Base-by-base conservation (phyloP, 1,284 basidiomycete genomes). In the Takashimella koratensis region DNA sequence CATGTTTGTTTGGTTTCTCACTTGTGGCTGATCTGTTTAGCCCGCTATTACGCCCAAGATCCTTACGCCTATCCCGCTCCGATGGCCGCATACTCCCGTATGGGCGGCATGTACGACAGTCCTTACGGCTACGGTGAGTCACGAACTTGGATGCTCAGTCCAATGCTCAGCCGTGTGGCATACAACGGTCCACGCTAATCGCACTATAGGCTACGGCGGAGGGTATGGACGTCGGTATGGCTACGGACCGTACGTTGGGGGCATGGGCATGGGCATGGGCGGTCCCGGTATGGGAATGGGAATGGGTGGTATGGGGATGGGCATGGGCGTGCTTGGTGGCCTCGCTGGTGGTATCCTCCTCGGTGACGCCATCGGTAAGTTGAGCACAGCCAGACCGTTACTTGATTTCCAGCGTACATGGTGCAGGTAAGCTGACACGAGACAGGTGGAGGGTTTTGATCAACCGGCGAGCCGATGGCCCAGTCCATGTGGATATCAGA, bases 1-100 rank as follows among this genome's bases (percentile, higher is more conserved):
- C 30, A 8, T 36, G 30, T 8, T 36, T 36, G 30, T 36, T 36
- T n/a, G 47, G 11, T 2, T 22, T 13, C 11, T 23, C 22, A 47
- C 22, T 42, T 44, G 23, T 43, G 11, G 2, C 46, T 24, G n/a
- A n/a, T n/a, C n/a, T n/a, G 24, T 36, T 47, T 22, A 30, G 19
- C 40, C 40, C 10, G 47, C 24, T 52, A 56, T 44, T 68, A 65
- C 50, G 60, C 58, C 4, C 41, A 49, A 13, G 51, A 70, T 48
- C 64, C 63, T 1, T 68, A 64, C 49, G 51, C 46, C n/a, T 72
- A 72, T 51, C 42, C 63, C 11, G 57, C 65, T 2, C 70, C 70
- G 5, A n/a, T 51, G 6, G 57, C 47, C 6, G 52, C 66, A 4
- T 70, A 62, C 51, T 54, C 57, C n/a, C 52, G 68, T 30, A 46